These are phyloP conservation scores for Phytophthora tubulina DNA, from an alignment of 352 stramenopile genomes.

Conservation along the genomic window DNA sequence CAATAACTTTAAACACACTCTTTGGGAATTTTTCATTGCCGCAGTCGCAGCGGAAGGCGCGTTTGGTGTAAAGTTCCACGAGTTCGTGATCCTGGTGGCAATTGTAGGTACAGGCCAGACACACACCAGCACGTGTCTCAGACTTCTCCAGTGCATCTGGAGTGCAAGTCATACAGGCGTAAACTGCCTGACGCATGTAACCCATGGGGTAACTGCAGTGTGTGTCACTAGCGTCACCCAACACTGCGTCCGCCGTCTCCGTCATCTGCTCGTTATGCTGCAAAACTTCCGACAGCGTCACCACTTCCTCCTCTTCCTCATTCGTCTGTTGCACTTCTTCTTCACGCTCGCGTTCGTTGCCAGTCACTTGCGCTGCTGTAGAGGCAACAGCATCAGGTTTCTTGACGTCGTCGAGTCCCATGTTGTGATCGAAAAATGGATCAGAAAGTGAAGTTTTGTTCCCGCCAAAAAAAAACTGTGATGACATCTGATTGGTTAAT, in stretches of 20 bases:
- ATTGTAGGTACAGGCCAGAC: slow-evolving; percentile 78
- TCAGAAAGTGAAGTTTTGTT: slow-evolving; percentile 21
- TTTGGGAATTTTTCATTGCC: slow-evolving; percentile 70
- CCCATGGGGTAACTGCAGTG: slow-evolving; percentile 78
- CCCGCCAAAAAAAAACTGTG: slow-evolving; percentile 11
- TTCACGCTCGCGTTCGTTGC: slow-evolving; percentile 29
- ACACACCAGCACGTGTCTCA: slow-evolving; percentile 59
- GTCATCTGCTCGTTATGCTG: slow-evolving; percentile 62
- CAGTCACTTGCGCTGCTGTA: slow-evolving; percentile 8
- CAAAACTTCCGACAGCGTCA: slow-evolving; percentile 74
- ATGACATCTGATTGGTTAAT: slow-evolving; percentile 1
- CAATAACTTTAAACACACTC: slow-evolving; percentile 26
- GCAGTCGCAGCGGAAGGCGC: slow-evolving; percentile 78
- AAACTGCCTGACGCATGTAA: slow-evolving; percentile 74
- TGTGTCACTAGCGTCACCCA: slow-evolving; percentile 65
- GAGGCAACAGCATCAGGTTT: background rate
- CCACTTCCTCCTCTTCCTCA: slow-evolving; percentile 56
- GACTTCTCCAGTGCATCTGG: slow-evolving; percentile 44
- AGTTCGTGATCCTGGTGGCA: slow-evolving; percentile 83
- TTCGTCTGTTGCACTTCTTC: slow-evolving; percentile 22
- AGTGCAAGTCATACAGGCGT: slow-evolving; percentile 80
- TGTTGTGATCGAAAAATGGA: slow-evolving; percentile 9
- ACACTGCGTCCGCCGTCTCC: slow-evolving; percentile 67
- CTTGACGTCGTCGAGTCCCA: slow-evolving; percentile 9
- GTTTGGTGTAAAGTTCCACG: slow-evolving; percentile 86